Evolutionary conservation across 306 rosid genomes (phyloP).

Genomic region (Quillaja saponaria): DNA sequence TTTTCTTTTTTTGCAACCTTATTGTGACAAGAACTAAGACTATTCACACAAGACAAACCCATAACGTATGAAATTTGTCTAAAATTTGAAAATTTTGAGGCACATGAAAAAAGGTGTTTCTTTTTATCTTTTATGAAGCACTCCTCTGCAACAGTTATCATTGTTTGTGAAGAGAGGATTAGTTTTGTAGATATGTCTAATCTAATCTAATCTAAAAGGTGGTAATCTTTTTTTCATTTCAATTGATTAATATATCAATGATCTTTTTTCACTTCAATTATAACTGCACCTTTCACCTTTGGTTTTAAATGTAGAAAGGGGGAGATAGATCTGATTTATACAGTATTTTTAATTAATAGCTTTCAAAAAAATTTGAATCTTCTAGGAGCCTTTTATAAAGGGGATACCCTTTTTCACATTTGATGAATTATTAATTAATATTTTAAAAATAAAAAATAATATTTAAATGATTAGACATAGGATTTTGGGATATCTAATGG

Average conservation of each 20-base stretch:
- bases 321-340: too few relatives aligned
- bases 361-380: constrained; percentile 37
- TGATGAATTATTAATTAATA: constrained; percentile 20
- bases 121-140: constrained; percentile 21
- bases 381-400: constrained; percentile 42
- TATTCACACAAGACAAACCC: constrained; percentile 16
- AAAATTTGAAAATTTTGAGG: too few relatives aligned
- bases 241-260: constrained; percentile 52
- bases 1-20: constrained; percentile 41
- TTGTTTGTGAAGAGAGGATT: constrained; percentile 20
- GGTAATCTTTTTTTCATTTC: constrained; percentile 32
- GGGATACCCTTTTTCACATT: constrained; percentile 21
- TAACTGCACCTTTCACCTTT: constrained; percentile 24
- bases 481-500: constrained; percentile 70
- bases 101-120: too few relatives aligned
- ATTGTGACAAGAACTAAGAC: constrained; percentile 32
- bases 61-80: too few relatives aligned
- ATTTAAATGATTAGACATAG: constrained; percentile 54
- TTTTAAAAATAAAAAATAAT: constrained; percentile 29
- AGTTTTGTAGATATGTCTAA: constrained; percentile 16
- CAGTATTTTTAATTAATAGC: too few relatives aligned
- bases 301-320: constrained; percentile 28
- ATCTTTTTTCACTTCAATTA: constrained; percentile 38
- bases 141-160: constrained; percentile 27
- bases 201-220: constrained; percentile 27